Percentiles rank a stretch among this genome's conserved stretches.
Conservation (phyloP, 108 stramenopile species). For the Pseudonitzschia delicatissima region DNA sequence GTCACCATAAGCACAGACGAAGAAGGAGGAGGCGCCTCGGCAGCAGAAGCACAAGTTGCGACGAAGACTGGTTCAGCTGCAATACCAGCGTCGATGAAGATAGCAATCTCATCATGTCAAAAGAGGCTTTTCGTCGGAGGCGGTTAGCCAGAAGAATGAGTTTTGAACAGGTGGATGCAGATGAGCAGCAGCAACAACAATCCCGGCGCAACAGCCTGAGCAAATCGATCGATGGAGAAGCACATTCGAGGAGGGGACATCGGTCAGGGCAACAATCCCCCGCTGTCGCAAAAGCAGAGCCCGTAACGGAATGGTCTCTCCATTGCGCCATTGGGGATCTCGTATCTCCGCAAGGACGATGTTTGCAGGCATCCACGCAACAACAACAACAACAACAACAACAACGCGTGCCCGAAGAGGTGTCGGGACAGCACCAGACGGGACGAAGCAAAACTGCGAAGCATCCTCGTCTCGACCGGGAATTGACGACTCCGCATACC, state of each 20-base stretch:
- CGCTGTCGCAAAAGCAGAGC: background rate
- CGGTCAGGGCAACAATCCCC: background rate
- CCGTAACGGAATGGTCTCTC: no score
- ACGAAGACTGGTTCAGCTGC: background rate
- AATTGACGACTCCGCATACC: background rate
- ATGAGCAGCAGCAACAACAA: no score
- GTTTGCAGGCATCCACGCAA: no score
- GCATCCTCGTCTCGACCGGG: background rate
- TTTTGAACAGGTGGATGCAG: background rate
- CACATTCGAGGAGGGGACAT: background rate
- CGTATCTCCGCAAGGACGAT: no score
- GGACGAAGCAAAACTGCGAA: no score
- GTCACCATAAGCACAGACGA: background rate
- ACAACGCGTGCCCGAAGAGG: no score
- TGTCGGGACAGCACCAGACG: no score
- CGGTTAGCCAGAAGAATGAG: background rate
- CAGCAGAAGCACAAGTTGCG: background rate
- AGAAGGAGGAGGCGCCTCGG: background rate
- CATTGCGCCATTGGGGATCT: no score
- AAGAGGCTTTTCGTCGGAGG: background rate
- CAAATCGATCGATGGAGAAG: background rate
- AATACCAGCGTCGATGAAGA: background rate
- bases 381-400: background rate
- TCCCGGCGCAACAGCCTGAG: background rate
- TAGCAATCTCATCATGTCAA: constrained; percentile 2